Conservation (phyloP, 345 rosid genomes). For the Kandelia obovata region DNA sequence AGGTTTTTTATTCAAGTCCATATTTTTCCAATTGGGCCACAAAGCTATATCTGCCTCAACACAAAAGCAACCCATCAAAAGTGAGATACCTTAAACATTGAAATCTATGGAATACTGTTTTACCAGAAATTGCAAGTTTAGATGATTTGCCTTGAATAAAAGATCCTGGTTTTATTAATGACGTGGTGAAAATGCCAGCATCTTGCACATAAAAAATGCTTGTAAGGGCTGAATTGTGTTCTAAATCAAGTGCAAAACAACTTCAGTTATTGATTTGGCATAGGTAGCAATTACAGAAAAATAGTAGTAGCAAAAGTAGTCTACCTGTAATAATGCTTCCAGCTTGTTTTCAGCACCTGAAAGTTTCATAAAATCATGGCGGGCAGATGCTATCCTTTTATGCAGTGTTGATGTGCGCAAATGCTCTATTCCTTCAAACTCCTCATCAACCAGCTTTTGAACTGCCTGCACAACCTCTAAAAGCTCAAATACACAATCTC, state of each 20-base stretch:
- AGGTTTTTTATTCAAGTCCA: no score
- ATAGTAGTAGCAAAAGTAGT: not conserved
- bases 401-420: slow-evolving; percentile 86
- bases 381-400: slow-evolving; percentile 83
- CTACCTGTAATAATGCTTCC: slow-evolving; percentile 84
- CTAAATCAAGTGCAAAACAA: not conserved
- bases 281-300: not conserved
- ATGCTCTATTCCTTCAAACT: slow-evolving; percentile 87
- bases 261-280: not conserved
- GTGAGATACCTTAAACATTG: no score
- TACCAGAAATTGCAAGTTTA: no score
- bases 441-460: slow-evolving; percentile 81
- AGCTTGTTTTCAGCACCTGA: slow-evolving; percentile 91
- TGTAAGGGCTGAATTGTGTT: not conserved
- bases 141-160: no score
- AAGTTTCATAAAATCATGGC: slow-evolving; percentile 87
- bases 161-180: no score
- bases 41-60: no score
- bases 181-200: no score
- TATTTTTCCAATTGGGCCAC: no score
- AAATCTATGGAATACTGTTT: no score
- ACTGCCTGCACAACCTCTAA: slow-evolving; percentile 61
- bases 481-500: not conserved
- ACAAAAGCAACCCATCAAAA: no score
- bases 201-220: not conserved